Conservation (phyloP, 768 basidiomycete genomes). For the Mycena kentingensis region DNA sequence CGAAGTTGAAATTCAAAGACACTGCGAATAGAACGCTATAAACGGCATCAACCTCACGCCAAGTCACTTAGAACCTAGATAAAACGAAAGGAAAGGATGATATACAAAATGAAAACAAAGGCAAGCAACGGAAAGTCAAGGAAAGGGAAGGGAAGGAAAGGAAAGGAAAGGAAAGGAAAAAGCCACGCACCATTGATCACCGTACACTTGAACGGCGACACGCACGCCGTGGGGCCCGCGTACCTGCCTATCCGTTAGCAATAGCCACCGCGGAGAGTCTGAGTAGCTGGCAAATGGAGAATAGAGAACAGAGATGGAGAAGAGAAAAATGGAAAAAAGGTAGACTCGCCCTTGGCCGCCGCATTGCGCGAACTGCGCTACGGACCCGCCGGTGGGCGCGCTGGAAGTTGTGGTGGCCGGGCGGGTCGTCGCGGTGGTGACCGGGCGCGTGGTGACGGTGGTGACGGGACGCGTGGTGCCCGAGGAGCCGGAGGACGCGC, state of each 20-base stretch:
- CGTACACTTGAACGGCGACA: conserved; percentile 40
- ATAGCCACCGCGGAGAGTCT: too few relatives aligned
- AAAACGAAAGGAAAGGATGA: too few relatives aligned
- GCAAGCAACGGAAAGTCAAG: too few relatives aligned
- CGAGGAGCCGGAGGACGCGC: conserved; percentile 32
- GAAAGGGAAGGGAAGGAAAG: neutral
- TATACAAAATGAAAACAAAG: too few relatives aligned
- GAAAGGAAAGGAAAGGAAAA: neutral
- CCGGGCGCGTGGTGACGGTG: conserved; percentile 16
- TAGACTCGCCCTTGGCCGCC: too few relatives aligned
- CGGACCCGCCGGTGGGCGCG: conserved; percentile 29
- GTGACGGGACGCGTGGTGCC: conserved; percentile 15
- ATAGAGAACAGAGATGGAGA: too few relatives aligned
- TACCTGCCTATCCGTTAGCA: too few relatives aligned
- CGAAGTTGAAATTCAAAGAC: too few relatives aligned
- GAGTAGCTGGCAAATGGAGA: too few relatives aligned
- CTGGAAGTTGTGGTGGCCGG: conserved; percentile 22
- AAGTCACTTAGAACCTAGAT: too few relatives aligned
- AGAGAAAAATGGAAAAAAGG: too few relatives aligned
- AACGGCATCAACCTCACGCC: neutral
- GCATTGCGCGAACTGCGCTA: conserved; percentile 44
- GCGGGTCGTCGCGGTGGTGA: conserved; percentile 19
- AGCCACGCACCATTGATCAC: conserved; percentile 35
- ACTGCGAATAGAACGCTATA: conserved; percentile 43
- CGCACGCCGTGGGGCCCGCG: conserved; percentile 40